Evolutionary conservation across 2,329 filamentous ascomycete species (phyloP), one percentile per base, ranked within the genome.

Genomic region (Fusarium sarcochroum): DNA sequence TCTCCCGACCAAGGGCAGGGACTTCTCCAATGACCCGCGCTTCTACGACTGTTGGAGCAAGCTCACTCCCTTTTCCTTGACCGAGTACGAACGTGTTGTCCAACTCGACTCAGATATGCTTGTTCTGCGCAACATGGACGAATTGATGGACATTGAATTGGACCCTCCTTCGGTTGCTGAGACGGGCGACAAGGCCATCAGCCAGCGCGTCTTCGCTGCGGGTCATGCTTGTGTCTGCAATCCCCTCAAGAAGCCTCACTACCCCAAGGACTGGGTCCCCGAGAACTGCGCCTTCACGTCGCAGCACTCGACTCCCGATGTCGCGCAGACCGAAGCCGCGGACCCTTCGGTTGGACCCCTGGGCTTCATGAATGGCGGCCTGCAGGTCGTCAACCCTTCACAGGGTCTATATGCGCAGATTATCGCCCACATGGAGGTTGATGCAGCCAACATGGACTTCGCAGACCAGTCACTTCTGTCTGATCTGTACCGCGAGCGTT

Each of bases 31-130:
- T 64, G 93, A 97, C 79, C 90, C 91, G 49, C 90, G 94, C 71
- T 97, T 97, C 85, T 91, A 93, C 80, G 93, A 97, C 79, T 94
- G 91, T 84, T 97, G 93, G 93, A 92, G 87, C 79, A 97, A 97
- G 81, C 87, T 97, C 27, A 87, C 90, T 17, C 89, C 91, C 7
- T 97, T 97, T 78, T 89, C 87, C 21, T 84, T 97, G 32, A 85
- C 85, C 18, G 89, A 94, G 77, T 97, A 94, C 80, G 85, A 90
- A 25, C 87, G 93, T 40, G 88, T 97, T 34, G 91, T 97, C 35
- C 91, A 93, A 80, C 85, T 97, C 55, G 94, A 97, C 80, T 91
- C 90, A 75, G 94, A 97, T 81, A 97, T 97, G 93, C 81, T 97
- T 50, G 89, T 93, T 9, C 80, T 90, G 69, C 85, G 85, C 73